phyloP scores from a whole-genome alignment of 176 grass and related monocot genomes.

The Bonia amplexicaulis region DNA sequence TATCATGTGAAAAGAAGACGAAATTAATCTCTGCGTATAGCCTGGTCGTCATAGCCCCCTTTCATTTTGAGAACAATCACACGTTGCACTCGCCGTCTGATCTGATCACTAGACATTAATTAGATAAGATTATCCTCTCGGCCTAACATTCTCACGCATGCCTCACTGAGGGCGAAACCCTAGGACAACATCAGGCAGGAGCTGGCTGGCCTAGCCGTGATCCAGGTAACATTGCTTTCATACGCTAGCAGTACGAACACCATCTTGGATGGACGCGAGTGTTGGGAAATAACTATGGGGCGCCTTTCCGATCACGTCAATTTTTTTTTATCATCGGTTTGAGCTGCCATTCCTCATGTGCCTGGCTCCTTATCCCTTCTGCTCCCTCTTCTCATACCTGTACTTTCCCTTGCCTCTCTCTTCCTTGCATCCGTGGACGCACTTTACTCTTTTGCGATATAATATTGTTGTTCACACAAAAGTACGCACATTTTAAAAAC shows the following conservation, averaged over 20 bases:
- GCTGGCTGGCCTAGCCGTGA: neutral
- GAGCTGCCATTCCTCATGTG: slow-evolving; percentile 48
- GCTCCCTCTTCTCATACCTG: slow-evolving; percentile 28
- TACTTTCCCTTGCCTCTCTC: slow-evolving; percentile 28
- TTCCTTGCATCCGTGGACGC: slow-evolving; percentile 8
- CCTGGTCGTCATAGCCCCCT: neutral
- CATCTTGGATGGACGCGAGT: neutral
- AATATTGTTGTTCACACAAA: slow-evolving; percentile 3
- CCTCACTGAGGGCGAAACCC: neutral
- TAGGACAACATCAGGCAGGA: slow-evolving; percentile 15
- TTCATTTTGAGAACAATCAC: neutral
- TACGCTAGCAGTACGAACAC: slow-evolving; percentile 3
- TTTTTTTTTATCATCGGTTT: slow-evolving; percentile 17
- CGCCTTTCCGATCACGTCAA: slow-evolving; percentile 4
- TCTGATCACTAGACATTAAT: neutral
- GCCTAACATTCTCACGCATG: neutral
- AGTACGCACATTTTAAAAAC: slow-evolving; percentile 18
- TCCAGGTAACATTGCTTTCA: slow-evolving; percentile 7
- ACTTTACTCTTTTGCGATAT: slow-evolving; percentile 35
- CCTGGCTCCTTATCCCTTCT: slow-evolving; percentile 36
- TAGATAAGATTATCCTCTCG: neutral
- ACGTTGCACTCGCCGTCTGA: neutral
- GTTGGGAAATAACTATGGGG: slow-evolving; percentile 14
- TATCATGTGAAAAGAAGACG: neutral
- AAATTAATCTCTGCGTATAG: neutral